Base-by-base conservation (phyloP, 768 basidiomycete genomes). In the Paxillus ammoniavirescens region DNA sequence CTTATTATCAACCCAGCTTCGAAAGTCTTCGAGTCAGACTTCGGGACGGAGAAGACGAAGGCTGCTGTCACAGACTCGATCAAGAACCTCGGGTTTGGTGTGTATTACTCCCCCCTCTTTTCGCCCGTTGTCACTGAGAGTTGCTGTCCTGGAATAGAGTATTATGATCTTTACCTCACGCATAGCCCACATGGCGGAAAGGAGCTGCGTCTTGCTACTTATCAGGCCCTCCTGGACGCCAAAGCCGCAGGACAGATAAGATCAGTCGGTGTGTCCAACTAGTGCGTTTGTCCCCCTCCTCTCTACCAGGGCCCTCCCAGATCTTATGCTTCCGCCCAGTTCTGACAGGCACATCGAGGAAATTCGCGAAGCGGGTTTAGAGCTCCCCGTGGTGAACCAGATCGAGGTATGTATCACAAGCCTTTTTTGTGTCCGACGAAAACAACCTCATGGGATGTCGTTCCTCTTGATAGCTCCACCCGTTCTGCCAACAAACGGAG, bases 221-320 rank as follows among this genome's bases (percentile, higher is more conserved):
- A 84, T 75, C 82, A 75, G 52, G 86, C 84, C n/a, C 74, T 91
- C 5, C 67, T 82, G 10, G 81, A 83, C 40, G 77, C 77, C 21
- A 78, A 79, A 60, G 63, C 73, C 17, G 76, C 71, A 4, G 86
- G 87, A 2, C 83, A 84, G 62, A 76, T 88, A 44, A 75, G 77
- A 49, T 74, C 74, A n/a, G 79, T 87, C 28, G 89, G 89, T 2
- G 89, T 90, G 5, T 88, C 86, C 2, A 91, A 91, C 69, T 90
- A 82, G 86, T 87, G 62, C 49, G 84, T 65, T 15, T 26, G 15
- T 14, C n/a, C n/a, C n/a, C n/a, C n/a, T 10, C 9, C 40, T 5
- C 14, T 21, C 5, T 46, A 12, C 21, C 10, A 31, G 8, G 38
- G 23, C 12, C 9, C 15, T 31, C 6, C 15, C 13, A 15, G 8